A percentile compares a stretch with the other conserved stretches of the same genome.
These are phyloP conservation scores for Endoconidiophora laricicola DNA, from an alignment of 2,329 filamentous ascomycete species.

Conservation along the genomic window DNA sequence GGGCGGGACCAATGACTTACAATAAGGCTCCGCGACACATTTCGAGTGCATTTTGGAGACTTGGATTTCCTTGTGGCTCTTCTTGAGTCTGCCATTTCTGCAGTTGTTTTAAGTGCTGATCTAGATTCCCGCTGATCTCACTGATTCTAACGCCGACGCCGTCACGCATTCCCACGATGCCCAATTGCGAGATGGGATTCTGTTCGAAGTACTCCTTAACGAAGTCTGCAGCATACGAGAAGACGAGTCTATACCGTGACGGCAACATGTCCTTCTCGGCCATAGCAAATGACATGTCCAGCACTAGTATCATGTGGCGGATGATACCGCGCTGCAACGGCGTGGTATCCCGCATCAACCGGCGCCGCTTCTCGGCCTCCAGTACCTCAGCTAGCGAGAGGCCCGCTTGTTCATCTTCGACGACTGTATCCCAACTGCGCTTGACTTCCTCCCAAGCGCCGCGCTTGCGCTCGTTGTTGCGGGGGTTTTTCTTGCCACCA, in stretches of 20 bases:
- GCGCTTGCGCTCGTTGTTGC: slow-evolving; percentile 22
- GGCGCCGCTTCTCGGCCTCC: slow-evolving; percentile 65
- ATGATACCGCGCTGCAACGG: slow-evolving; percentile 94
- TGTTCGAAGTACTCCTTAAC: slow-evolving; percentile 94
- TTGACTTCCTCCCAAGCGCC: slow-evolving; percentile 52
- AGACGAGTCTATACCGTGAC: slow-evolving; percentile 64
- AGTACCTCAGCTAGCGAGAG: slow-evolving; percentile 60
- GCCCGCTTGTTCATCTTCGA: slow-evolving; percentile 64
- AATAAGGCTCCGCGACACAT: slow-evolving; percentile 88
- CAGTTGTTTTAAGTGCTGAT: slow-evolving; percentile 68
- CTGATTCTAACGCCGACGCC: slow-evolving; percentile 73
- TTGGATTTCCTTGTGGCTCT: slow-evolving; percentile 59
- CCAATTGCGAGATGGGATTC: slow-evolving; percentile 92
- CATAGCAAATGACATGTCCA: slow-evolving; percentile 92
- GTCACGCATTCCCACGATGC: slow-evolving; percentile 83
- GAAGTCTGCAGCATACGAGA: slow-evolving; percentile 74
- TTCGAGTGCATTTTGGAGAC: slow-evolving; percentile 85
- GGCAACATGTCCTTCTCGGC: slow-evolving; percentile 85
- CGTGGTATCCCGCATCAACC: slow-evolving; percentile 70
- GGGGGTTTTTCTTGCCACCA: slow-evolving; percentile 8
- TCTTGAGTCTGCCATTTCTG: slow-evolving; percentile 41
- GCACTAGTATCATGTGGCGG: slow-evolving; percentile 76
- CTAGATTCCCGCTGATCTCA: slow-evolving; percentile 81
- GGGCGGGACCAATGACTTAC: slow-evolving; percentile 26
- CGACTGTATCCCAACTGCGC: slow-evolving; percentile 54